Base-by-base conservation (phyloP, 208 protist species). In the Trypanosoma lewisi region DNA sequence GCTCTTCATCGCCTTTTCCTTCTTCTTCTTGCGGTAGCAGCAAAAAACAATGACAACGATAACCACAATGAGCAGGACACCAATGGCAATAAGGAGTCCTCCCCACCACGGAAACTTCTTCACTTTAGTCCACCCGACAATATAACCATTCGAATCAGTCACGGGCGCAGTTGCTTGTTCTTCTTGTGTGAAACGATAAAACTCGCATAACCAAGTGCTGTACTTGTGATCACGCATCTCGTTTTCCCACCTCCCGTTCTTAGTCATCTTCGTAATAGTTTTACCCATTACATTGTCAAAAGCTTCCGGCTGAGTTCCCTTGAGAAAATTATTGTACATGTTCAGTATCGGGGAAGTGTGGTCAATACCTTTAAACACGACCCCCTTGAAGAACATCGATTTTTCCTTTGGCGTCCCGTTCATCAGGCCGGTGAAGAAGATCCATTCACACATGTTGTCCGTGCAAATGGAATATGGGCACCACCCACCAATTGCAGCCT, bases 201-300 rank as follows among this genome's bases (percentile, higher is more conserved):
- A 74, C 58, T 82, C 80, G 52, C 83, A 90, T 21, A 90, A 64
- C 70, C 75, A 89, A 60, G 80, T 55, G 28, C 28, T 72, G 63
- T 79, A 86, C 50, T 41, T 48, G n/a, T 73, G 71, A 41, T 70
- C 63, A 28, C 75, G 64, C 21, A 77, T 59, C 4, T 54, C 70
- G 67, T 90, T 90, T 9, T 45, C 45, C 83, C 83, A 90, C 14
- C 17, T 42, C 33, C 77, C 77, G 25, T 48, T 48, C 11, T 4
- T 21, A 28, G 19, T 49, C 80, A 90, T 84, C 34, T 51, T 62
- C 17, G 56, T 36, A 33, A 62, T 62, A 12, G 48, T 41, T 0
- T 25, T 4, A 1, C 31, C 56, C 23, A 16, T 7, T 6, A 23
- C 25, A 5, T 27, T 17, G 39, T 14, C 14, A 62, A 62, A 62